These are phyloP conservation scores for Tarenaya hassleriana DNA, from an alignment of 345 rosid genomes.

Conservation along the genomic window DNA sequence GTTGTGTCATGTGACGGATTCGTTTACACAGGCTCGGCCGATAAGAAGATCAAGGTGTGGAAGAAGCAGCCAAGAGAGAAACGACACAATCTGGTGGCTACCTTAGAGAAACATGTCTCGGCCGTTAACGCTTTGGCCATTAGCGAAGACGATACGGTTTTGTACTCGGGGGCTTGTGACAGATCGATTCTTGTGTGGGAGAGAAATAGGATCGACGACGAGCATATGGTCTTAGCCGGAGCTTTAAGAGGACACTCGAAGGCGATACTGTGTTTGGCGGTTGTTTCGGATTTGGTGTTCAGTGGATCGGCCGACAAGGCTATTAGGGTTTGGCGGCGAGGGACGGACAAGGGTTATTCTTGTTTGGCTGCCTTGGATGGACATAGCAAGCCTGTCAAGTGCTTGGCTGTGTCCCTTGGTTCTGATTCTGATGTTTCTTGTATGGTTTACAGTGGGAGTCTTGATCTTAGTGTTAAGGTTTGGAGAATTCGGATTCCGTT, in stretches of 20 bases:
- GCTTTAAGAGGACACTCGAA: conserved; percentile 68
- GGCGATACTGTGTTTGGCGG: conserved; percentile 61
- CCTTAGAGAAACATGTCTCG: conserved; percentile 52
- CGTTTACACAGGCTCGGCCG: conserved; percentile 70
- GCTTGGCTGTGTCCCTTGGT: conserved; percentile 31
- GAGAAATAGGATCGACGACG: conserved; percentile 25
- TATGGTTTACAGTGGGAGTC: conserved; percentile 59
- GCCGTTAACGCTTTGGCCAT: conserved; percentile 67
- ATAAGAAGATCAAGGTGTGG: conserved; percentile 66
- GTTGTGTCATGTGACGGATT: conserved; percentile 46
- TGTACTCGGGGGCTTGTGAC: conserved; percentile 80
- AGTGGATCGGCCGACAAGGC: conserved; percentile 75
- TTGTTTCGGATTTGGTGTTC: conserved; percentile 38
- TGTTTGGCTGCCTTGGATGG: conserved; percentile 59
- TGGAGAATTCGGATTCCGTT: conserved; percentile 34
- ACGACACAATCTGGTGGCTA: conserved; percentile 37
- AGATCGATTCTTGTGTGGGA: conserved; percentile 72
- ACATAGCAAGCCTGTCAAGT: conserved; percentile 60
- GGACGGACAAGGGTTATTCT: conserved; percentile 30
- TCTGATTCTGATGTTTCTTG: conserved; percentile 27
- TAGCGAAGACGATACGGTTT: conserved; percentile 46
- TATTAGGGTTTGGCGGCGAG: conserved; percentile 61
- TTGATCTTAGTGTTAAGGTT: conserved; percentile 54
- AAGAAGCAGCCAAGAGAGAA: conserved; percentile 26
- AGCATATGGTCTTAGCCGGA: conserved; percentile 44